phyloP scores from a whole-genome alignment of 768 basidiomycete species.

The Boletus insuetus region DNA sequence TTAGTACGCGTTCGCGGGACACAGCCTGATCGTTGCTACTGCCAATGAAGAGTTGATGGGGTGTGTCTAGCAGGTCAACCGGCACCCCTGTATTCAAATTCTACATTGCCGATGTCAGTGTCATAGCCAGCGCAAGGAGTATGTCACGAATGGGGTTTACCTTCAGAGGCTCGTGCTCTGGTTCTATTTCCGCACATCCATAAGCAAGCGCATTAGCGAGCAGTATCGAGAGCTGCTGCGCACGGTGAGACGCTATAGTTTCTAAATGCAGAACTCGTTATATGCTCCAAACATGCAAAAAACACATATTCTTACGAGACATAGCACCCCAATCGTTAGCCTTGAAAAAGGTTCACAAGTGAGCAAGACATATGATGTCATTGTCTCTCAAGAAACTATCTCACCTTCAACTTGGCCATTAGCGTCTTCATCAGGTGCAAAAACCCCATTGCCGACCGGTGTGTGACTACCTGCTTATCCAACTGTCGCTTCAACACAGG shows the following conservation, averaged over 20 bases:
- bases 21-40: conserved; percentile 13
- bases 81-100: conserved; percentile 50
- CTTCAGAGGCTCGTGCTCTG: conserved; percentile 50
- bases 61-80: conserved; percentile 38
- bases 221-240: conserved; percentile 38
- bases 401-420: conserved; percentile 66
- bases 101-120: conserved; percentile 27
- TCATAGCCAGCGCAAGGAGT: background rate
- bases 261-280: conserved; percentile 14
- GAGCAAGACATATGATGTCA: conserved; percentile 27
- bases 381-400: background rate
- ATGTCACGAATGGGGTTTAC: no score
- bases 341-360: conserved; percentile 27
- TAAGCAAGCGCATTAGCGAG: conserved; percentile 48
- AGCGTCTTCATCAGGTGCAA: conserved; percentile 56
- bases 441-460: conserved; percentile 51
- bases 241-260: conserved; percentile 32
- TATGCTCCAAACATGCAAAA: background rate
- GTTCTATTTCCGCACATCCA: conserved; percentile 47
- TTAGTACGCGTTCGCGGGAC: conserved; percentile 14
- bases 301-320: conserved; percentile 43
- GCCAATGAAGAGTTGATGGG: conserved; percentile 34
- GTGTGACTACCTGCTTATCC: conserved; percentile 47
- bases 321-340: conserved; percentile 66
- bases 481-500: conserved; percentile 43